phyloP scores from a whole-genome alignment of 176 grass and related monocot genomes.

The Oryza officinalis region DNA sequence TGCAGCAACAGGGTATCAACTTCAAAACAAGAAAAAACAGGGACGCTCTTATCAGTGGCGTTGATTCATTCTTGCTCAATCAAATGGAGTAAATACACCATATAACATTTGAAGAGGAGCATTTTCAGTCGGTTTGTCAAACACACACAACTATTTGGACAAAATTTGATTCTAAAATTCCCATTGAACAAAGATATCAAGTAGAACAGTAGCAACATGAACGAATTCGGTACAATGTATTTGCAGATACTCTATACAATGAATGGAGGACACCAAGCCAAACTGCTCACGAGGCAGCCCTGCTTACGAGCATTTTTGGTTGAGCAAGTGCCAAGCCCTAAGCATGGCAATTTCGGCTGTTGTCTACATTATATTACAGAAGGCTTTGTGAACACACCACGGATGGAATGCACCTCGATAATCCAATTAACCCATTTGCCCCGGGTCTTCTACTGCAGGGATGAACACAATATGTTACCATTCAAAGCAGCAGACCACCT shows the following conservation, averaged over 20 bases:
- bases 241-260: slow-evolving; percentile 25
- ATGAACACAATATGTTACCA: background rate
- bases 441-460: background rate
- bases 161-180: background rate
- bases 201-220: background rate
- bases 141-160: background rate
- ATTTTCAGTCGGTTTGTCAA: background rate
- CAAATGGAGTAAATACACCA: background rate
- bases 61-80: too few relatives aligned
- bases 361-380: background rate
- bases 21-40: background rate
- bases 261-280: background rate
- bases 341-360: background rate
- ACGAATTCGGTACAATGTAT: background rate
- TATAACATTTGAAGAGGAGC: background rate
- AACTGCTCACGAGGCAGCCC: background rate
- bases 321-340: background rate
- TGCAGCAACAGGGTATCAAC: background rate
- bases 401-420: background rate
- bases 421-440: background rate
- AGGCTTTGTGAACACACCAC: background rate
- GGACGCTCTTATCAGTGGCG: too few relatives aligned
- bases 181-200: slow-evolving; percentile 27
- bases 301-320: background rate
- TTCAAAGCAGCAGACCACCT: background rate